Evolutionary conservation across 768 basidiomycete species (phyloP), one percentile per base, ranked within the genome.

Genomic region (Mycena kentingensis): DNA sequence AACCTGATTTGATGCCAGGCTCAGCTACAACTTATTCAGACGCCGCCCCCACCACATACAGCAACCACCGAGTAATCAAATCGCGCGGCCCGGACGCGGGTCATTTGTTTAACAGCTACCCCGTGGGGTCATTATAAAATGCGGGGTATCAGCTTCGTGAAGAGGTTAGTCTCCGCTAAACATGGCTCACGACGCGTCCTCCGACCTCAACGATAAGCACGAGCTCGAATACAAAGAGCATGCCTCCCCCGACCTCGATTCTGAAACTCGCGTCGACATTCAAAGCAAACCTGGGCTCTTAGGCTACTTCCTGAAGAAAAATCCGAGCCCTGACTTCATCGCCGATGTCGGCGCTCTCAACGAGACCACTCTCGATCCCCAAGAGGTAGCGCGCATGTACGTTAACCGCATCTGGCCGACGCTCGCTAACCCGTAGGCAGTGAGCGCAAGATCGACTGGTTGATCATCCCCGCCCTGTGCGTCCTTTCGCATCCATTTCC

Each of bases 361-460:
- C 25, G 49, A 52, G 2, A 60, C 54, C 5, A 46, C 34, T 4
- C 48, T 63, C 5, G 60, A 63, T 45, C 49, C 51, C 15, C 36
- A 42, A 21, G 53, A 61, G 52, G 60, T 63, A 24, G 46, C 46
- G 25, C 59, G 60, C 41, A 52, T 63, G 36, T 53, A 52, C 15
- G 46, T n/a, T 4, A 18, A 25, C 12, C 36, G 29, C 31, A 42
- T 42, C 45, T 8, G 41, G 45, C 52, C 34, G 38, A 41, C 21
- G 46, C 15, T 35, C 13, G 8, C 19, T 13, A 25, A 21, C 15
- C 31, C 7, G 34, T 18, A 21, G 11, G 15, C 21, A 57, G 56
- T 15, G 62, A 63, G 36, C 53, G 62, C 15, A 63, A 63, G 31
- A 58, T 63, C 12, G 62, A 63, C 49, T 49, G 56, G 39, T 51